Conservation (phyloP, 1,284 basidiomycete genomes). For the Apiotrichum gracile region DNA sequence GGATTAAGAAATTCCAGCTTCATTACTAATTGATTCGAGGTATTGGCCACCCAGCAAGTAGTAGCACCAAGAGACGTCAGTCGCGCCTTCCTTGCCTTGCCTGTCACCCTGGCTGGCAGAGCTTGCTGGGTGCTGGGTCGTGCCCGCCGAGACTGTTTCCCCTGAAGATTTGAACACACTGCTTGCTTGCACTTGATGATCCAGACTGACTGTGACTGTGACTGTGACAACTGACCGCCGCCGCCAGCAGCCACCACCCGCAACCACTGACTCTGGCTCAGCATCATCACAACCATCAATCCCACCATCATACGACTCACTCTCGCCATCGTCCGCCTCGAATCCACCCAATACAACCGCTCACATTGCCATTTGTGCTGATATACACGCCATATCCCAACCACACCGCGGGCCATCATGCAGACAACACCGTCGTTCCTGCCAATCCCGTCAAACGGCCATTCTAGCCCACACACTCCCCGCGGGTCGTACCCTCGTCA, state of each 20-base stretch:
- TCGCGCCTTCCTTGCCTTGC: no score
- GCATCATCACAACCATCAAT: not conserved
- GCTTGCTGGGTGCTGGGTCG: no score
- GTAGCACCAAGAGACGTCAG: no score
- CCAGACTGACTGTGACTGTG: no score
- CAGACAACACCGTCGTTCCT: slow-evolving; percentile 12
- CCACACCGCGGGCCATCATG: not conserved
- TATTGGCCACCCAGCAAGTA: no score
- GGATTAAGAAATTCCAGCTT: no score
- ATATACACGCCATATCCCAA: not conserved
- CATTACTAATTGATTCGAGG: no score
- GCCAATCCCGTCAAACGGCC: slow-evolving; percentile 9
- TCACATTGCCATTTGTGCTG: not conserved
- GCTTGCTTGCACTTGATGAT: not conserved
- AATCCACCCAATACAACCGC: not conserved
- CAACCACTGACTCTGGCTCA: not conserved
- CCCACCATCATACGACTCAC: not conserved
- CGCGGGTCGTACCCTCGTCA: slow-evolving; percentile 5
- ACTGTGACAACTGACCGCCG: no score
- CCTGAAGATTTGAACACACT: not conserved
- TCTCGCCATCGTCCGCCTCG: not conserved
- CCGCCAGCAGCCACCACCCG: not conserved
- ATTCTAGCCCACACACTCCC: not conserved
- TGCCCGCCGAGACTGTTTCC: no score
- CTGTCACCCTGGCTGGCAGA: no score